Evolutionary conservation across 805 yeast genomes (phyloP).

Genomic region (Kodamaea hsintzibuensis): DNA sequence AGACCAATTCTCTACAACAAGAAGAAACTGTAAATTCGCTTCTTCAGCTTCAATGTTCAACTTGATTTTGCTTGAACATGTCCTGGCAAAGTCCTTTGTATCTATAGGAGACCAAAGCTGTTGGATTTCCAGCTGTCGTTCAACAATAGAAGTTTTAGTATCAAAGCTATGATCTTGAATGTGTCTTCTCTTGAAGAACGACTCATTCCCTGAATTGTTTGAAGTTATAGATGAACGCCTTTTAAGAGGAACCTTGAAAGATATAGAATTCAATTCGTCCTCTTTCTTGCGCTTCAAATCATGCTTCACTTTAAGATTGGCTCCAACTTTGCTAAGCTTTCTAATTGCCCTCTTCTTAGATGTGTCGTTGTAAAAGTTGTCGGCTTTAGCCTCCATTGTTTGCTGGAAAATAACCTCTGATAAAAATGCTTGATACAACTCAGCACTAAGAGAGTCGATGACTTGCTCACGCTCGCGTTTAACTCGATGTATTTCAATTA

Average conservation of each 20-base stretch:
- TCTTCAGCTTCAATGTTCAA: constrained; percentile 20
- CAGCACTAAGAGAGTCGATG: constrained; percentile 45
- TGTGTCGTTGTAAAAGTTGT: constrained; percentile 28
- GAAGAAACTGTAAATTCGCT: constrained; percentile 33
- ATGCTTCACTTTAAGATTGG: constrained; percentile 22
- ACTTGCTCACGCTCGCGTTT: constrained; percentile 22
- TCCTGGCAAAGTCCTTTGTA: constrained; percentile 32
- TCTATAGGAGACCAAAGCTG: constrained; percentile 52
- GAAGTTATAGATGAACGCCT: constrained; percentile 17
- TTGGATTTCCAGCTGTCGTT: constrained; percentile 35
- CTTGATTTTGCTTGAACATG: constrained; percentile 29
- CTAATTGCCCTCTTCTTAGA: constrained; percentile 32
- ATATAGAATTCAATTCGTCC: constrained; percentile 28
- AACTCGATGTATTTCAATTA: constrained; percentile 23
- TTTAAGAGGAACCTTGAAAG: constrained; percentile 23
- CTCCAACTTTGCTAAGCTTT: constrained; percentile 31
- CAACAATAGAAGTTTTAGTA: constrained; percentile 13
- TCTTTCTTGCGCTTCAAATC: constrained; percentile 31
- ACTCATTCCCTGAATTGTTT: constrained; percentile 8
- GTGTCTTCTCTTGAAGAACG: constrained; percentile 17
- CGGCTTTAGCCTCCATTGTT: constrained; percentile 48
- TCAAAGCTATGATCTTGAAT: constrained; percentile 10
- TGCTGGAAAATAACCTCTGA: constrained; percentile 53
- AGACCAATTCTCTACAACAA: constrained; percentile 52
- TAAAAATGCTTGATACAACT: constrained; percentile 60